Evolutionary conservation across 306 rosid genomes (phyloP).

Genomic region (Comarum palustre): DNA sequence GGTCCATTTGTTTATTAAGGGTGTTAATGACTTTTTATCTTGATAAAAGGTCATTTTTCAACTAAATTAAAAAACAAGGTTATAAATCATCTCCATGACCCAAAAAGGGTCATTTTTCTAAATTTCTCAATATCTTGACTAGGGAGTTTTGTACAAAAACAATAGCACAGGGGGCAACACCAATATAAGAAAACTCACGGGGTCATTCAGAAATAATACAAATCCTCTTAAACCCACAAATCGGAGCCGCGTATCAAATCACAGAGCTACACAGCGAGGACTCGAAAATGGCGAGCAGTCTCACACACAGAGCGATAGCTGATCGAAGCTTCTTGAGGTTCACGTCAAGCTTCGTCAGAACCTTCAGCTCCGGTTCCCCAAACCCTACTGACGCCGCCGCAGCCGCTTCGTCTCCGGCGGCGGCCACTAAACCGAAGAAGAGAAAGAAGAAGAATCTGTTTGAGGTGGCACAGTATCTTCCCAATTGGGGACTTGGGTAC

Average conservation of each 20-base stretch:
- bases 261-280: neutral
- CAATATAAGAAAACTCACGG: neutral
- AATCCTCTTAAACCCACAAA: neutral
- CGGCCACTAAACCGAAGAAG: constrained; percentile 52
- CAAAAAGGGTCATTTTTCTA: too few relatives aligned
- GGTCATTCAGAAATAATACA: neutral
- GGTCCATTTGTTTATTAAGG: too few relatives aligned
- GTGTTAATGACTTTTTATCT: too few relatives aligned
- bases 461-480: constrained; percentile 85
- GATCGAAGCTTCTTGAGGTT: constrained; percentile 41
- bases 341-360: constrained; percentile 49
- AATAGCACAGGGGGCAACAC: neutral
- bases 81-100: too few relatives aligned
- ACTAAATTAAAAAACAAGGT: too few relatives aligned
- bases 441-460: constrained; percentile 89
- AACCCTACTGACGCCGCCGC: constrained; percentile 31
- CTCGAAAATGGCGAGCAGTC: constrained; percentile 49
- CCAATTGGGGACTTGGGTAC: constrained; percentile 87
- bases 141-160: neutral
- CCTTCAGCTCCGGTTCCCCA: constrained; percentile 40
- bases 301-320: constrained; percentile 35
- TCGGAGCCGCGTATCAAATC: neutral
- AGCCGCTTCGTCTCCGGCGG: constrained; percentile 20
- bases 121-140: neutral
- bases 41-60: too few relatives aligned